A percentile compares a stretch with the other conserved stretches of the same genome.
Evolutionary conservation across 169 alveolate genomes (phyloP).

Genomic region (Sarcocystis neurona): DNA sequence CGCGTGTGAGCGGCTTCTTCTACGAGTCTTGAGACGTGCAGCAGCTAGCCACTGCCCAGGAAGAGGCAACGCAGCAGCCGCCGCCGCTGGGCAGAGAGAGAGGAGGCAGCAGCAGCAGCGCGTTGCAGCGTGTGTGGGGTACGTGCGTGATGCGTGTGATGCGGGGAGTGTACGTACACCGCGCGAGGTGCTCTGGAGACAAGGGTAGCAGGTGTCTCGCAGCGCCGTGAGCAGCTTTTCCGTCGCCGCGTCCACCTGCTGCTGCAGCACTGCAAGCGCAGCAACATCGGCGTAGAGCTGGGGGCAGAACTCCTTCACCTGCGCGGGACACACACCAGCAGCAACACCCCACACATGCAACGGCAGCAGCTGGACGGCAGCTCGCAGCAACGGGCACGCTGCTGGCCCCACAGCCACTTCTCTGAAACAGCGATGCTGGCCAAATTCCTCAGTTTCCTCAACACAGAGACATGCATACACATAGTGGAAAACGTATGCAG

Average conservation of each 20-base stretch:
- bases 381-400: neutral
- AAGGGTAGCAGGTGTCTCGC: slow-evolving; percentile 37
- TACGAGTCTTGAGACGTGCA: no score
- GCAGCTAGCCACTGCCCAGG: no score
- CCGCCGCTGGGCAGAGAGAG: no score
- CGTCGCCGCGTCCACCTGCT: slow-evolving; percentile 3
- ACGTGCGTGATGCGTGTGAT: neutral
- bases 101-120: no score
- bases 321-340: neutral
- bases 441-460: neutral
- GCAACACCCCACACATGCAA: neutral
- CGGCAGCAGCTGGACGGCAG: neutral
- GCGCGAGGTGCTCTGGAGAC: slow-evolving; percentile 5
- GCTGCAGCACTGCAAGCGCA: slow-evolving; percentile 15
- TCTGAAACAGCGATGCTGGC: neutral
- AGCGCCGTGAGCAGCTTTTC: slow-evolving; percentile 1
- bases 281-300: neutral
- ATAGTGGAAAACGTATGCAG: neutral
- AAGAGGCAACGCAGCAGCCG: no score
- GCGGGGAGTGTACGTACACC: neutral
- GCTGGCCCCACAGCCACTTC: neutral
- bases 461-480: neutral
- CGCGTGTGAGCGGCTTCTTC: no score
- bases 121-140: neutral
- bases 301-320: slow-evolving; percentile 21